phyloP scores from a whole-genome alignment of 768 basidiomycete species.

The Rhodotorula babjevae region DNA sequence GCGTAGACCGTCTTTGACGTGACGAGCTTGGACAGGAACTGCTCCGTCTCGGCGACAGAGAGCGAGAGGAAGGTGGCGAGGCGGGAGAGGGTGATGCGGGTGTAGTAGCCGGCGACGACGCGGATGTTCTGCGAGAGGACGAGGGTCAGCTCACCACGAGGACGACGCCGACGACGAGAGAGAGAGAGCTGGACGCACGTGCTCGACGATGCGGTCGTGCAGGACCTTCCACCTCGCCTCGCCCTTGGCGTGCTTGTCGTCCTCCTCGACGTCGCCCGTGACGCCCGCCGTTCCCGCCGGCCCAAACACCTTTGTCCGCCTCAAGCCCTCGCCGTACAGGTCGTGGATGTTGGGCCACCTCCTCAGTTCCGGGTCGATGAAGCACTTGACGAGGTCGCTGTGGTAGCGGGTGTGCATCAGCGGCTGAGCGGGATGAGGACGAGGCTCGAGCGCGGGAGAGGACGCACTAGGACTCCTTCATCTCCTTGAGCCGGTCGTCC shows the following conservation, averaged over 20 bases:
- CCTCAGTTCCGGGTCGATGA: constrained; percentile 87
- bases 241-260: constrained; percentile 47
- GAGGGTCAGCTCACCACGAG: constrained; percentile 5
- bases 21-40: constrained; percentile 80
- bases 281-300: constrained; percentile 42
- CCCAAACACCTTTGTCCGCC: constrained; percentile 73
- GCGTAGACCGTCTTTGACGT: constrained; percentile 91
- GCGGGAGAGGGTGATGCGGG: constrained; percentile 76
- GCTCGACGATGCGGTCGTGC: constrained; percentile 91
- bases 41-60: constrained; percentile 72
- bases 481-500: constrained; percentile 71
- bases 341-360: constrained; percentile 90
- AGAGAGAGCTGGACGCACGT: constrained; percentile 54
- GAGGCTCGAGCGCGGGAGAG: neutral
- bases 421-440: neutral
- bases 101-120: constrained; percentile 89
- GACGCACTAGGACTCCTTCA: constrained; percentile 49
- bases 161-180: neutral
- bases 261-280: constrained; percentile 43
- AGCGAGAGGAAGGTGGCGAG: constrained; percentile 84
- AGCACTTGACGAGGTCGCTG: constrained; percentile 90
- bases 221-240: constrained; percentile 86
- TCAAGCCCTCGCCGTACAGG: constrained; percentile 78
- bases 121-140: constrained; percentile 72
- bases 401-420: neutral